Conservation (phyloP, 1,284 basidiomycete genomes). For the Laetiporus sulphureus region DNA sequence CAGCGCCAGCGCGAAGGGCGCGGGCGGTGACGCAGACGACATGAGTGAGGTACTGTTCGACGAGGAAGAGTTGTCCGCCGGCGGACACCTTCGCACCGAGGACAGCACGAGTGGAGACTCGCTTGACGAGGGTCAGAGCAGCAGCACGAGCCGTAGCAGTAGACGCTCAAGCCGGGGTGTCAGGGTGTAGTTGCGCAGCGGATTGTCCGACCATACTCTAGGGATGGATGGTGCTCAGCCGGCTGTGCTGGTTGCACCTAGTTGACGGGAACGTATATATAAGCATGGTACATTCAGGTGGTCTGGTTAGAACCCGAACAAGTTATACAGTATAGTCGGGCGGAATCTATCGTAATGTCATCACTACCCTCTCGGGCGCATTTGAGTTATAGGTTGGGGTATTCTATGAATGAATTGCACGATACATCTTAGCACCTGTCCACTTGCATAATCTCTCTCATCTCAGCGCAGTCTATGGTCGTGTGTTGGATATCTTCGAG, state of each 20-base stretch:
- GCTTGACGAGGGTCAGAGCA: constrained; percentile 14
- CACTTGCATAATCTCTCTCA: no score
- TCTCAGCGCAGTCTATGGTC: no score
- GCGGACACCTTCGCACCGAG: constrained; percentile 9
- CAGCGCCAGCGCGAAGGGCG: constrained; percentile 16
- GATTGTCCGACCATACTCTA: background rate
- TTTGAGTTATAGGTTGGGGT: no score
- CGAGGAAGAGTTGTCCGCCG: constrained; percentile 34
- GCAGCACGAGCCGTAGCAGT: constrained; percentile 15
- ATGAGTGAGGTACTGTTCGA: constrained; percentile 53
- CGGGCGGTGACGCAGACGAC: constrained; percentile 19
- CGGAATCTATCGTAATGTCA: no score
- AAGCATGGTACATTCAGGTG: background rate
- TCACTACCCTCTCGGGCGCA: no score
- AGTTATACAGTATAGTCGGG: no score
- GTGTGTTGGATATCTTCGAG: no score
- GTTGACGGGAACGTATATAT: background rate
- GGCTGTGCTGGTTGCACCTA: background rate
- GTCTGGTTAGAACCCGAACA: no score
- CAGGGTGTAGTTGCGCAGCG: background rate
- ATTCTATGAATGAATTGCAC: no score
- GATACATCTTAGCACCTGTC: no score
- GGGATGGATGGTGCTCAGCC: background rate
- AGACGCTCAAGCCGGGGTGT: constrained; percentile 13
- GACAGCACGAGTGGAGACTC: constrained; percentile 17